Evolutionary conservation across 2,329 filamentous ascomycete genomes (phyloP).

Genomic region (Fusarium coicis): DNA sequence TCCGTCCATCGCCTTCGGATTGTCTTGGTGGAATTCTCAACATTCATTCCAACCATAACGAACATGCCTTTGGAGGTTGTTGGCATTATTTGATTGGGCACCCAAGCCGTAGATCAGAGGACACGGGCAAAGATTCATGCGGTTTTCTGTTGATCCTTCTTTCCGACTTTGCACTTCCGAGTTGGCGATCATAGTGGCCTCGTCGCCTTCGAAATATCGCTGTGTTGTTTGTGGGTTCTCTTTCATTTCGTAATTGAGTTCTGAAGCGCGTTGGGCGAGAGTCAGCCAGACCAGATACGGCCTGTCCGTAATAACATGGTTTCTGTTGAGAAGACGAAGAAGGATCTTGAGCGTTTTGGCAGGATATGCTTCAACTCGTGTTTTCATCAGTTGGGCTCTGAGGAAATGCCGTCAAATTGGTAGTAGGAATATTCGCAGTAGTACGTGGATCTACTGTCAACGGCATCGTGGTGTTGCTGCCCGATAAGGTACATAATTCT

Average conservation of each 20-base stretch:
- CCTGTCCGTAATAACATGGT: background rate
- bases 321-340: constrained; percentile 12
- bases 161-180: background rate
- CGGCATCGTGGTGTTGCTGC: background rate
- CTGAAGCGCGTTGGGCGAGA: background rate
- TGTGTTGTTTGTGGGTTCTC: background rate
- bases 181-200: background rate
- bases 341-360: too few species aligned
- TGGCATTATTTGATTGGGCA: background rate
- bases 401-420: background rate
- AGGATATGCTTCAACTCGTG: background rate
- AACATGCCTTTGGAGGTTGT: background rate
- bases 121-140: background rate
- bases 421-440: constrained; percentile 5
- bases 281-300: background rate
- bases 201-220: too few species aligned
- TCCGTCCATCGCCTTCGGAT: background rate
- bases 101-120: background rate
- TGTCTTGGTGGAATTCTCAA: background rate
- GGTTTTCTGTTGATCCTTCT: too few species aligned
- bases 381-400: background rate
- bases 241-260: background rate
- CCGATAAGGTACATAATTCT: constrained; percentile 5
- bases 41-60: background rate
- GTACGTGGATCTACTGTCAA: background rate